These are phyloP conservation scores for Yarrowia yakushimensis DNA, from an alignment of 805 yeast genomes.

Conservation along the genomic window DNA sequence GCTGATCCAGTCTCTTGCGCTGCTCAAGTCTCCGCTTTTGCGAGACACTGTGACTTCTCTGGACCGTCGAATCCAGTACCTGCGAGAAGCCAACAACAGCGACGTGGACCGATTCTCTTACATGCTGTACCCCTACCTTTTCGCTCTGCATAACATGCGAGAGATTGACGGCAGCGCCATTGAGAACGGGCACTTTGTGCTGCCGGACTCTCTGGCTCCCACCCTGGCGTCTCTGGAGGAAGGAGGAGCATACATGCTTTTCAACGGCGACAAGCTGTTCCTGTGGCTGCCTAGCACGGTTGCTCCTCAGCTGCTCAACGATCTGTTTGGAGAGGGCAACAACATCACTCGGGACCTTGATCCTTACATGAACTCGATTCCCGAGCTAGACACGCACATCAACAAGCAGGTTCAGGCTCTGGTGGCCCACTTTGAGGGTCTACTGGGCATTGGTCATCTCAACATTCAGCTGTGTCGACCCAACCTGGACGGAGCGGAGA, in stretches of 20 bases:
- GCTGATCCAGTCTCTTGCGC: constrained; percentile 62
- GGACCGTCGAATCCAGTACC: constrained; percentile 61
- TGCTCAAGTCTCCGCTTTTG: constrained; percentile 65
- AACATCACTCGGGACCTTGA: constrained; percentile 44
- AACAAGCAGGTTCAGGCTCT: constrained; percentile 65
- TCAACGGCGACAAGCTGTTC: constrained; percentile 58
- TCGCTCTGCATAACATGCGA: constrained; percentile 63
- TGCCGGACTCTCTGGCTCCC: constrained; percentile 51
- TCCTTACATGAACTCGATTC: constrained; percentile 56
- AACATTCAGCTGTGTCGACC: constrained; percentile 62
- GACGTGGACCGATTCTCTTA: constrained; percentile 56
- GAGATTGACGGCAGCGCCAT: constrained; percentile 56
- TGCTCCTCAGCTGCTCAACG: constrained; percentile 62
- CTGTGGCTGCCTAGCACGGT: constrained; percentile 71
- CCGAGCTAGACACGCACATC: constrained; percentile 64
- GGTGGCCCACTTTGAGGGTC: constrained; percentile 51
- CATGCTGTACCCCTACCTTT: constrained; percentile 75
- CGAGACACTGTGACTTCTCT: constrained; percentile 50
- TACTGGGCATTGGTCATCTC: constrained; percentile 41
- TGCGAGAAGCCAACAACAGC: constrained; percentile 49
- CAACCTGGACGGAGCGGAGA: constrained; percentile 58
- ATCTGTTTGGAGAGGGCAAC: constrained; percentile 64
- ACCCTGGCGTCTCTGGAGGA: constrained; percentile 44
- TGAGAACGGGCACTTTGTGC: constrained; percentile 41
- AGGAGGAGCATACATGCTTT: constrained; percentile 76